phyloP scores from a whole-genome alignment of 371 early-diverging fungal species.

The Apophysomyces sp. region DNA sequence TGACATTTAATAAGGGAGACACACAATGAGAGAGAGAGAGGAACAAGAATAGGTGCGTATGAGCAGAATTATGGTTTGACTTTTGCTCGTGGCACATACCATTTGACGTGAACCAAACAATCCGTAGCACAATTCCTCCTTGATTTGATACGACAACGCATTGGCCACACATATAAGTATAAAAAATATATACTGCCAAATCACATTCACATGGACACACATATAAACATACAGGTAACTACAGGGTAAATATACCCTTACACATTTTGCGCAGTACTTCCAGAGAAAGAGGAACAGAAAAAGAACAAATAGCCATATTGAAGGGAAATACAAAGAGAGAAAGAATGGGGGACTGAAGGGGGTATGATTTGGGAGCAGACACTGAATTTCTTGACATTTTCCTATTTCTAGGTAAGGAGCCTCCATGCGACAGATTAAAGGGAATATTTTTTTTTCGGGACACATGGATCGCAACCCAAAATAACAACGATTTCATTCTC shows the following conservation, averaged over 20 bases:
- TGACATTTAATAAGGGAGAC: neutral
- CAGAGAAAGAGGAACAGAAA: too few relatives aligned
- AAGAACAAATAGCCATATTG: too few relatives aligned
- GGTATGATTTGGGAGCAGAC: neutral
- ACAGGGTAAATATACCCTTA: too few relatives aligned
- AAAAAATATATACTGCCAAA: neutral
- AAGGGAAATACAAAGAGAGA: neutral
- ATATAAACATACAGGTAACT: neutral
- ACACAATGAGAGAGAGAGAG: neutral
- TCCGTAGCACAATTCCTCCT: neutral
- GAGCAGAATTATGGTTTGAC: neutral
- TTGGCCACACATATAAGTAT: neutral
- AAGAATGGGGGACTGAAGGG: neutral
- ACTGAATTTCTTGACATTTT: neutral
- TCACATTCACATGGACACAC: neutral
- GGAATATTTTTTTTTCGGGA: neutral
- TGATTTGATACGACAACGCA: constrained; percentile 2
- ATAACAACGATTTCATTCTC: constrained; percentile 1
- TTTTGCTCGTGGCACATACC: neutral
- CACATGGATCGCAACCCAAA: constrained; percentile 1
- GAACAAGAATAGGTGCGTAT: neutral
- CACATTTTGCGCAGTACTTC: too few relatives aligned
- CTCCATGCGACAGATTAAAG: neutral
- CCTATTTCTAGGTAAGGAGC: neutral
- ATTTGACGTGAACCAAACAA: constrained; percentile 1